Conservation (phyloP, 139 green algal species). For the Chlorokybus atmophyticus region DNA sequence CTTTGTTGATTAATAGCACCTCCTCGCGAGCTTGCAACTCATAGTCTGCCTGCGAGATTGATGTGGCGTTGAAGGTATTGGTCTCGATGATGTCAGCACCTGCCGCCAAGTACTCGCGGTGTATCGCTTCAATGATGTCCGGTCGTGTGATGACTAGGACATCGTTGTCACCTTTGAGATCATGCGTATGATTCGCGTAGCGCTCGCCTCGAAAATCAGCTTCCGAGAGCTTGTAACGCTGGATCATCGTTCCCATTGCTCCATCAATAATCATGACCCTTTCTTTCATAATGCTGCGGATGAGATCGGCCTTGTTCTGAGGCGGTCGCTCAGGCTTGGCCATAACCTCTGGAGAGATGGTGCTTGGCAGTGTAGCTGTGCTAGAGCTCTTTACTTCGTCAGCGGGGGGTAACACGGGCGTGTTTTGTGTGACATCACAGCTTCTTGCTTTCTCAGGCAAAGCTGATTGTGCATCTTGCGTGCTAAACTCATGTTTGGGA, state of each 20-base stretch:
- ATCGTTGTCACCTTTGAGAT: constrained; percentile 98
- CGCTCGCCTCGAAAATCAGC: constrained; percentile 63
- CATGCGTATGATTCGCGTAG: constrained; percentile 57
- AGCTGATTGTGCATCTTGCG: too few species aligned
- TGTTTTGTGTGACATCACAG: too few species aligned
- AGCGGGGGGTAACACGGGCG: too few species aligned
- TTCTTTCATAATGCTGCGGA: constrained; percentile 71
- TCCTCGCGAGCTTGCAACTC: constrained; percentile 69
- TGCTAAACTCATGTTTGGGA: too few species aligned
- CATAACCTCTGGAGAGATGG: too few species aligned
- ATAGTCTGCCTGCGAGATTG: constrained; percentile 87
- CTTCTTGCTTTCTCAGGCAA: too few species aligned
- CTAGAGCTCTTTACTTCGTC: too few species aligned
- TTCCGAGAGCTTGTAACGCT: constrained; percentile 75
- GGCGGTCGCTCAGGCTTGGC: too few species aligned
- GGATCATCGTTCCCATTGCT: constrained; percentile 89
- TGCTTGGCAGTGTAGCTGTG: too few species aligned
- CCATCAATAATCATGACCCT: constrained; percentile 92
- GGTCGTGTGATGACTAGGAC: constrained; percentile 85
- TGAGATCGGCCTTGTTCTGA: too few species aligned
- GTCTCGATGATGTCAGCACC: constrained; percentile 97
- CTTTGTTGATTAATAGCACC: constrained; percentile 79
- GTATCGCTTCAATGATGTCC: constrained; percentile 86
- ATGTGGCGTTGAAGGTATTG: constrained; percentile 96
- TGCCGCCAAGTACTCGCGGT: constrained; percentile 72